Base-by-base conservation (phyloP, 2,329 filamentous ascomycete species). In the Dissoconium aciculare region DNA sequence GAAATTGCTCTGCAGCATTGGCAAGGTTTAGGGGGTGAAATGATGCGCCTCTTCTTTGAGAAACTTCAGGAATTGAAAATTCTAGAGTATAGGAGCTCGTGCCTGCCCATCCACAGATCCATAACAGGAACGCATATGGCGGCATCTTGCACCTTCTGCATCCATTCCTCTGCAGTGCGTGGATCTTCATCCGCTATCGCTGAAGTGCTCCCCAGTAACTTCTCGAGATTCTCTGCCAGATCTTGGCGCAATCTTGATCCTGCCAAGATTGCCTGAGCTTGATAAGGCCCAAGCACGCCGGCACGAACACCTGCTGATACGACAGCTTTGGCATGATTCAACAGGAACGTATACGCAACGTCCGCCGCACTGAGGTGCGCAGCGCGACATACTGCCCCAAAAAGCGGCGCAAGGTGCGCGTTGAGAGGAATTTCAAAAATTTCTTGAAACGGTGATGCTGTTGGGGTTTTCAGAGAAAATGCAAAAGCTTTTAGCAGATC, bases 51-150 rank as follows among this genome's bases (percentile, higher is more conserved):
- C 19, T 23, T 26, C 15, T 13, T 12, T n/a, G 24, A n/a, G 6
- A 26, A 5, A 8, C 19, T 23, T 51, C 48, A 87, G 45, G 79
- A 85, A 56, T 89, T 89, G 50, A 89, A 89, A 32, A 89, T 87
- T 44, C 81, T 71, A 35, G 79, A 85, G 54, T 89, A 89, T 40
- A 89, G 53, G 50, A 82, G 60, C 63, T 89, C 81, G 53, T 89
- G 81, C 49, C 81, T 66, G 3, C 81, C 81, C 47, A 84, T 66
- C 80, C 81, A 89, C 17, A 89, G 52, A 58, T 89, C 81, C 68
- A 87, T 74, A 2, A 74, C 67, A 1, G 81, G 81, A 38, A 83
- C 74, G 33, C 63, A 73, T 59, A 87, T 78, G 4, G 76, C 78
- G 3, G 80, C 79, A 39, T 75, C 67, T 34, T 78, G 73, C 12